These are phyloP conservation scores for Paramecium pentaurelia DNA, from an alignment of 73 alveolate species.

Conservation along the genomic window DNA sequence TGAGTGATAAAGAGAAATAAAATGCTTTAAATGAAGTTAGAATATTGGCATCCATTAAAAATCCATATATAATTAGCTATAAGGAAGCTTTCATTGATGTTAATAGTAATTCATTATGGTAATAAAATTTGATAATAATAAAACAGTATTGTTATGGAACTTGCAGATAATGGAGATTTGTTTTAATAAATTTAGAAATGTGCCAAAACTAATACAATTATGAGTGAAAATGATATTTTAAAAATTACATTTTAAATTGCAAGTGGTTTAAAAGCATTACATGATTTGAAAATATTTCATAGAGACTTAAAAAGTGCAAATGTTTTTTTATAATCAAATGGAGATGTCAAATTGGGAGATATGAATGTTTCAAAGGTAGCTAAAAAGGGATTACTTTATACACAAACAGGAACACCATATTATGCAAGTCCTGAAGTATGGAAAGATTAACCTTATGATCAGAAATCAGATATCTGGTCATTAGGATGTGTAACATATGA, in stretches of 20 bases:
- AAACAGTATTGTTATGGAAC: conserved; percentile 78
- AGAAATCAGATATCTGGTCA: conserved; percentile 74
- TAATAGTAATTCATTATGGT: conserved; percentile 63
- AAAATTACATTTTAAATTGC: conserved; percentile 69
- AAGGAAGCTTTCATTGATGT: conserved; percentile 82
- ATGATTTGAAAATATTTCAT: conserved; percentile 65
- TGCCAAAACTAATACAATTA: conserved; percentile 54
- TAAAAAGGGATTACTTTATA: conserved; percentile 77
- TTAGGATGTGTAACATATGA: conserved; percentile 75
- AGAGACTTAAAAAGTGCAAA: conserved; percentile 81
- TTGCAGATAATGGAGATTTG: conserved; percentile 75
- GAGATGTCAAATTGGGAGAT: conserved; percentile 75
- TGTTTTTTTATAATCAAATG: conserved; percentile 70
- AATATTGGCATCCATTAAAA: conserved; percentile 73
- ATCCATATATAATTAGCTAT: conserved; percentile 73
- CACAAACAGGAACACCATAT: conserved; percentile 97
- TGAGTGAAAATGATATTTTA: conserved; percentile 73
- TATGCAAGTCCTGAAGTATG: conserved; percentile 88
- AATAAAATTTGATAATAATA: background rate
- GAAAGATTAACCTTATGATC: conserved; percentile 69
- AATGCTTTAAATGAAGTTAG: conserved; percentile 80
- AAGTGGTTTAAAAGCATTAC: conserved; percentile 64
- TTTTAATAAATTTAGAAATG: conserved; percentile 68
- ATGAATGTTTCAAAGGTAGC: conserved; percentile 85
- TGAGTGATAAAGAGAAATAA: conserved; percentile 75